Evolutionary conservation across 352 stramenopile genomes (phyloP).

Genomic region (Globisporangium megalacanthum): DNA sequence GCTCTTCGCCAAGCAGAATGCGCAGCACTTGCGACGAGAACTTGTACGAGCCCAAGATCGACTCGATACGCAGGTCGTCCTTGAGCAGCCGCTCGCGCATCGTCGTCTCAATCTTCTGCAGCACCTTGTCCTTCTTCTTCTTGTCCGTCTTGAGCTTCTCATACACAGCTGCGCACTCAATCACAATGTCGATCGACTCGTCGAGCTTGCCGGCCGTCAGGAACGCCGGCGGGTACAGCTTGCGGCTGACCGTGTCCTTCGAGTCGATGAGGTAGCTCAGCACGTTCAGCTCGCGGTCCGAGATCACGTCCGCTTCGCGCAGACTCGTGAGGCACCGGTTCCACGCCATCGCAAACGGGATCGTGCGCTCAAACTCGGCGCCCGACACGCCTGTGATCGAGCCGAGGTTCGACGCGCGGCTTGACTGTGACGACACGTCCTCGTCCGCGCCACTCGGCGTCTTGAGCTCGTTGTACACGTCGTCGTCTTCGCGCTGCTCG

Average conservation of each 20-base stretch:
- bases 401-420: constrained; percentile 48
- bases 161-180: constrained; percentile 71
- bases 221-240: constrained; percentile 82
- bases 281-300: constrained; percentile 79
- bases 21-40: constrained; percentile 81
- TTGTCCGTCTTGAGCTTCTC: constrained; percentile 84
- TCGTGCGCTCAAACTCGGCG: constrained; percentile 79
- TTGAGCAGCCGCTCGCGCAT: constrained; percentile 84
- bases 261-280: constrained; percentile 85
- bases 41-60: constrained; percentile 83
- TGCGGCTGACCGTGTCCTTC: constrained; percentile 62
- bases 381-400: constrained; percentile 75
- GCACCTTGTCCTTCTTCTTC: constrained; percentile 85
- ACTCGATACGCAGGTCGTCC: constrained; percentile 80
- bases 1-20: constrained; percentile 75
- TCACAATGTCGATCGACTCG: constrained; percentile 82
- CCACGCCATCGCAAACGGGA: constrained; percentile 85
- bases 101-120: constrained; percentile 84
- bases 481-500: constrained; percentile 37
- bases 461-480: constrained; percentile 57
- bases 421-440: constrained; percentile 26
- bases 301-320: constrained; percentile 79
- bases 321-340: constrained; percentile 74
- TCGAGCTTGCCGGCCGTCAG: constrained; percentile 83
- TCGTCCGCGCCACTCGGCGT: constrained; percentile 64